A percentile compares a stretch with the other conserved stretches of the same genome.
These are phyloP conservation scores for Xylaria nigripes DNA, from an alignment of 495 filamentous ascomycete genomes.

Conservation along the genomic window DNA sequence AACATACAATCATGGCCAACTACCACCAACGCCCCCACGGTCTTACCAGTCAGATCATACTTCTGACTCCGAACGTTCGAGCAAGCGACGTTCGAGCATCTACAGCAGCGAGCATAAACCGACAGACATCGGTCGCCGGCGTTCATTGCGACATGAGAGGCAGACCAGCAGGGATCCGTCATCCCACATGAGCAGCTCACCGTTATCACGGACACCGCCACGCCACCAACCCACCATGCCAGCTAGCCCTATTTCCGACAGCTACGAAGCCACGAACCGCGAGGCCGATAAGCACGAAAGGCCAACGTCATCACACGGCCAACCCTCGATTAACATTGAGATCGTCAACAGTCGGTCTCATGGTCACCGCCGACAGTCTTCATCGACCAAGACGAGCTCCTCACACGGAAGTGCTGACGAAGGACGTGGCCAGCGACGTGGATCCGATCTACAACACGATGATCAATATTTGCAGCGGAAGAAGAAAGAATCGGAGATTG, in stretches of 20 bases:
- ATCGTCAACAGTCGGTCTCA: slow-evolving; percentile 17
- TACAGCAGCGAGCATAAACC: slow-evolving; percentile 29
- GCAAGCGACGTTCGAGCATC: slow-evolving; percentile 22
- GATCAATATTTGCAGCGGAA: slow-evolving; percentile 25
- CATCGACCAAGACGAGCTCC: slow-evolving; percentile 24
- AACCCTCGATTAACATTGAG: slow-evolving; percentile 17
- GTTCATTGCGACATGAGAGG: slow-evolving; percentile 14
- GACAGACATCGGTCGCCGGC: slow-evolving; percentile 20
- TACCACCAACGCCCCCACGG: slow-evolving; percentile 28
- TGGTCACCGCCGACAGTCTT: slow-evolving; percentile 19
- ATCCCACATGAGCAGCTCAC: slow-evolving; percentile 18
- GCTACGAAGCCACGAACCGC: slow-evolving; percentile 13
- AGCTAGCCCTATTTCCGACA: slow-evolving; percentile 13
- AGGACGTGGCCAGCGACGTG: slow-evolving; percentile 17
- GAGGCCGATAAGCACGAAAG: slow-evolving; percentile 14
- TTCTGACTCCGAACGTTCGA: slow-evolving; percentile 26
- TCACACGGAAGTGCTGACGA: slow-evolving; percentile 19
- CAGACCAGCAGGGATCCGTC: slow-evolving; percentile 20
- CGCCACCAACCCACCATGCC: slow-evolving; percentile 13
- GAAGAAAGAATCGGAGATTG: slow-evolving; percentile 31
- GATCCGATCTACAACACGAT: slow-evolving; percentile 18
- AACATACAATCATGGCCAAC: slow-evolving; percentile 19
- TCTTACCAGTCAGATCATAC: slow-evolving; percentile 37
- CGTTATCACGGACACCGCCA: slow-evolving; percentile 22
- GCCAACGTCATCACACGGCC: slow-evolving; percentile 12